Conservation (phyloP, 164 flowering plant genomes). For the Nymphaea colorata region DNA sequence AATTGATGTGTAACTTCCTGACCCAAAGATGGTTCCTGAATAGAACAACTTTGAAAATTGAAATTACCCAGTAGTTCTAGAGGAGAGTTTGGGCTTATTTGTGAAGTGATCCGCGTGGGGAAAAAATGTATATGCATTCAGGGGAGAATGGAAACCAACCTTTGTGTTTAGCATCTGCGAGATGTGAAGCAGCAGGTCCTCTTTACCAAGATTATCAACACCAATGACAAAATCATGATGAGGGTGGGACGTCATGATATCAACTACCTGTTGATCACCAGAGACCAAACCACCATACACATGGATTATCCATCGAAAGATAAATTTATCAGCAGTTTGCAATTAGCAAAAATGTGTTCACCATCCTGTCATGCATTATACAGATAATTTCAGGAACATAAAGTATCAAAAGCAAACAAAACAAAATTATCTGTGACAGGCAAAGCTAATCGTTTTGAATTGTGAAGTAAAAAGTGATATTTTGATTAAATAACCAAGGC, state of each 20-base stretch:
- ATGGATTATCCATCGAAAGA: background rate
- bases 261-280: constrained; percentile 43
- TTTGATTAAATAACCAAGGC: background rate
- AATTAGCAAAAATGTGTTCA: background rate
- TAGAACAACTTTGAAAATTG: no score
- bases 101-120: no score
- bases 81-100: no score
- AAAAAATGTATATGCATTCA: no score
- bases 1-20: no score
- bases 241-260: constrained; percentile 65
- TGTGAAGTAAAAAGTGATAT: background rate
- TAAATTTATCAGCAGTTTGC: background rate
- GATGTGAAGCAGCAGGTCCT: constrained; percentile 64
- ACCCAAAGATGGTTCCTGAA: no score
- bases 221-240: constrained; percentile 67
- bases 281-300: background rate
- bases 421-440: background rate
- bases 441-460: background rate
- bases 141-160: constrained; percentile 20
- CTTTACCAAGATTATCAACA: constrained; percentile 74
- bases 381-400: background rate
- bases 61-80: no score
- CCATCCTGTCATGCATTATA: no score
- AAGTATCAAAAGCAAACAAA: background rate
- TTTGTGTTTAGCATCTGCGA: constrained; percentile 43